These are phyloP conservation scores for Colletotrichum cuscutae DNA, from an alignment of 2,329 filamentous ascomycete species.

Conservation along the genomic window DNA sequence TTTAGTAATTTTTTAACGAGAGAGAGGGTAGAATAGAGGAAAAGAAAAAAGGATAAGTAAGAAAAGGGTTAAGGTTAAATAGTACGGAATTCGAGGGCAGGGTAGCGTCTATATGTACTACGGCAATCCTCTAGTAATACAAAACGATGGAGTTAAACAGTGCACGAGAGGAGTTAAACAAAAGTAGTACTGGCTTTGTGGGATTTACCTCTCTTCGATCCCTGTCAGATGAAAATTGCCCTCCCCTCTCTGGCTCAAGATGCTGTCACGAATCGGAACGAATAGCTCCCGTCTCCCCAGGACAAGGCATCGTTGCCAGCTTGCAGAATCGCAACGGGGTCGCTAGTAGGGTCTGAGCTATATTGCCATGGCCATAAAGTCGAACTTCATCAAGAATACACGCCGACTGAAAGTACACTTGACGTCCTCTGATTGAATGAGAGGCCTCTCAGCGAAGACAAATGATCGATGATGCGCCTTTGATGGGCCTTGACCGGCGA, in stretches of 20 bases:
- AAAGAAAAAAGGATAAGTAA: too few relatives aligned
- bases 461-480: not conserved
- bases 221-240: slow-evolving; percentile 1
- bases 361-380: not conserved
- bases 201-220: not conserved
- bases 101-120: too few relatives aligned
- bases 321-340: not conserved
- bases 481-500: not conserved
- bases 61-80: too few relatives aligned
- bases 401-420: too few relatives aligned
- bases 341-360: not conserved
- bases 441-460: too few relatives aligned
- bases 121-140: too few relatives aligned
- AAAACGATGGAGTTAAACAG: too few relatives aligned
- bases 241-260: slow-evolving; percentile 12
- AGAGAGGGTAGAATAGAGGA: too few relatives aligned
- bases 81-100: too few relatives aligned
- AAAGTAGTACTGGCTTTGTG: not conserved
- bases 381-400: not conserved
- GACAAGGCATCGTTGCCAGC: slow-evolving; percentile 24
- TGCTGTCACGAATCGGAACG: slow-evolving; percentile 12
- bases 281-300: slow-evolving; percentile 11
- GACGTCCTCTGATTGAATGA: too few relatives aligned
- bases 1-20: too few relatives aligned
- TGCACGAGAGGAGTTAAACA: not conserved